Evolutionary conservation across 2,329 filamentous ascomycete genomes (phyloP).

Genomic region (Botrytis galanthina): DNA sequence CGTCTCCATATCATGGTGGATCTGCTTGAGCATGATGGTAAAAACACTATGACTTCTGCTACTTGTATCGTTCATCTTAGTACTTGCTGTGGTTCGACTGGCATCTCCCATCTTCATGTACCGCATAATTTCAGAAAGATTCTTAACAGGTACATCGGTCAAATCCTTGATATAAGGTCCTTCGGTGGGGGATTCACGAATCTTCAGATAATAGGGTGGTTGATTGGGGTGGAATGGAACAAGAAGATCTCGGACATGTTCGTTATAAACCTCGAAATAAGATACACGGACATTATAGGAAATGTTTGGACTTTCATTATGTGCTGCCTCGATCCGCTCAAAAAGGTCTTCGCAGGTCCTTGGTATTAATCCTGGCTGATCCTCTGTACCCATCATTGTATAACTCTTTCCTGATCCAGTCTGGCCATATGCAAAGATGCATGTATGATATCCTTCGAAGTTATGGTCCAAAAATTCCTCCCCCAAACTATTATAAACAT

Average conservation of each 20-base stretch:
- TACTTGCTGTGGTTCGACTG: constrained; percentile 85
- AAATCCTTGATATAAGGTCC: constrained; percentile 96
- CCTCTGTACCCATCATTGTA: constrained; percentile 90
- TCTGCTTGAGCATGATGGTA: constrained; percentile 96
- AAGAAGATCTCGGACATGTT: constrained; percentile 92
- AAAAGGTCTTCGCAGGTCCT: constrained; percentile 95
- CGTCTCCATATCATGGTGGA: constrained; percentile 94
- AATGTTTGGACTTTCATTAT: constrained; percentile 79
- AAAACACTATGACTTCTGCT: constrained; percentile 97
- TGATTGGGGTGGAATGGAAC: constrained; percentile 69
- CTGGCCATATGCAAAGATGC: constrained; percentile 98
- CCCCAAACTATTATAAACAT: constrained; percentile 90
- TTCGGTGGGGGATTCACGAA: constrained; percentile 90
- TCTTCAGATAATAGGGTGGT: constrained; percentile 89
- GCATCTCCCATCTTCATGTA: constrained; percentile 88
- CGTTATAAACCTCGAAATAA: constrained; percentile 99
- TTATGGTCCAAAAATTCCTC: constrained; percentile 99
- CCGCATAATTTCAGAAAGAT: constrained; percentile 80
- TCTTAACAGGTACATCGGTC: constrained; percentile 88
- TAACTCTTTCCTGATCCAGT: constrained; percentile 98
- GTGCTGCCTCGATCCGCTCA: constrained; percentile 76
- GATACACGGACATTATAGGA: constrained; percentile 97
- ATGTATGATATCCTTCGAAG: constrained; percentile 98
- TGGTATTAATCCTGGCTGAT: constrained; percentile 88
- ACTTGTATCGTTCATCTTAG: constrained; percentile 99